Evolutionary conservation across 1,284 basidiomycete species (phyloP), one percentile per base, ranked within the genome.

Genomic region (Ceratobasidium sp.): DNA sequence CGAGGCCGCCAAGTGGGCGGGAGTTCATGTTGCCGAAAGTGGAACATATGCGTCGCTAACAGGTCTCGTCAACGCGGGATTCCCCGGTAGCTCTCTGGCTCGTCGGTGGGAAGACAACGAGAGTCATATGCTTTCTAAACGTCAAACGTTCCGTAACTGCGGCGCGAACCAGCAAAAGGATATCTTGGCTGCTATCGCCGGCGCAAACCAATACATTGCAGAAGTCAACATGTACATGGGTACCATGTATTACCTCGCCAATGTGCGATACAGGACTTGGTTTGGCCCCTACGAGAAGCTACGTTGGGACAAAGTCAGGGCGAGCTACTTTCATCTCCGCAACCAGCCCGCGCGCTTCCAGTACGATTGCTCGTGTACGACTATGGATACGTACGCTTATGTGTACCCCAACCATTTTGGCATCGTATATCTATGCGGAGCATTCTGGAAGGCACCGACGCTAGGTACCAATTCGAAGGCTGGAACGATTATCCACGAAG

Each of bases 401-500:
- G 79, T 79, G 15, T 77, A 67, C 56, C 77, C 79, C 6, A n/a
- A 72, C 68, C 67, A 72, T 44, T 79, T 78, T 56, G 77, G 77
- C 12, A 66, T 42, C 6, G 64, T 79, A 12, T 68, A 79, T 68
- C 70, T 79, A 26, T 79, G 79, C 69, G 64, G 63, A 18, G 58
- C 69, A 20, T 79, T 72, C 44, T 71, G 77, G 67, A 64, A 46
- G 9, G 79, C 79, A 7, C 49, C 58, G 42, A 46, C 58, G 3
- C 3, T 6, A 20, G 79, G 79, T 7, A 78, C 68, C 23, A 69
- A 79, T 70, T 79, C 79, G 0, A 77, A 78, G 44, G 77, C 76
- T 46, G 79, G 79, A 40, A 78, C 79, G 2, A 79, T 79, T 42
- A 71, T 79, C 23, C 79, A 79, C 70, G 79, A 78, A 33, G 42